Conservation (phyloP, 129 eudicot species). For the sunflower (Helianthus annuus) region DNA sequence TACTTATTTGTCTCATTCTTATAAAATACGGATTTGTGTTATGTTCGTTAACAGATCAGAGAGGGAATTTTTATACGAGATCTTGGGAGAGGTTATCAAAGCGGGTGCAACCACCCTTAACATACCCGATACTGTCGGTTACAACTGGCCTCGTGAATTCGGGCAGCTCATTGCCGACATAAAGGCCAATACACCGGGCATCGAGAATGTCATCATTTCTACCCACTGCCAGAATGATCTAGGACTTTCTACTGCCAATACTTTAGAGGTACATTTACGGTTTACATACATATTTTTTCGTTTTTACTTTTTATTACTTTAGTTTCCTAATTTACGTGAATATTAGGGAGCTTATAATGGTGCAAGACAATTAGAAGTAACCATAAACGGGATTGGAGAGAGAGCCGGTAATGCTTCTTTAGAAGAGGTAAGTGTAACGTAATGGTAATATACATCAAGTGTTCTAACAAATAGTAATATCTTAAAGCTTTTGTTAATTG, state of each 20-base stretch:
- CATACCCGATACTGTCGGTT: slow-evolving; percentile 86
- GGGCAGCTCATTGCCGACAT: slow-evolving; percentile 80
- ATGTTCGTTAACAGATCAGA: slow-evolving; percentile 56
- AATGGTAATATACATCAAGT: slow-evolving; percentile 8
- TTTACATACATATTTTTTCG: not conserved
- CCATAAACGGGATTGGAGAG: slow-evolving; percentile 88
- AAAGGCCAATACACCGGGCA: slow-evolving; percentile 73
- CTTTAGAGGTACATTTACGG: slow-evolving; percentile 56
- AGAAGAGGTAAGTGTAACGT: slow-evolving; percentile 57
- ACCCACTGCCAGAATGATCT: slow-evolving; percentile 93
- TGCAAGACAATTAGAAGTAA: slow-evolving; percentile 78
- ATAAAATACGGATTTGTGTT: not conserved
- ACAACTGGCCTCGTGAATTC: slow-evolving; percentile 57
- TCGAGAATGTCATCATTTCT: slow-evolving; percentile 78
- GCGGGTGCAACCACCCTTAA: slow-evolving; percentile 86
- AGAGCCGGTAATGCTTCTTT: slow-evolving; percentile 89
- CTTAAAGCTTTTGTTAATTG: not conserved
- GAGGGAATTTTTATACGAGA: slow-evolving; percentile 64
- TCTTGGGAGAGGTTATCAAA: slow-evolving; percentile 72
- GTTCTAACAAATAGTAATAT: not conserved
- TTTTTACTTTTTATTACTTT: slow-evolving; percentile 20
- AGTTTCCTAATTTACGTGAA: slow-evolving; percentile 1
- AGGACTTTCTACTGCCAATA: slow-evolving; percentile 84
- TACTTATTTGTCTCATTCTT: not conserved
- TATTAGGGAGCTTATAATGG: slow-evolving; percentile 77